These are phyloP conservation scores for Globisporangium radiosum DNA, from an alignment of 352 stramenopile genomes.

Conservation along the genomic window DNA sequence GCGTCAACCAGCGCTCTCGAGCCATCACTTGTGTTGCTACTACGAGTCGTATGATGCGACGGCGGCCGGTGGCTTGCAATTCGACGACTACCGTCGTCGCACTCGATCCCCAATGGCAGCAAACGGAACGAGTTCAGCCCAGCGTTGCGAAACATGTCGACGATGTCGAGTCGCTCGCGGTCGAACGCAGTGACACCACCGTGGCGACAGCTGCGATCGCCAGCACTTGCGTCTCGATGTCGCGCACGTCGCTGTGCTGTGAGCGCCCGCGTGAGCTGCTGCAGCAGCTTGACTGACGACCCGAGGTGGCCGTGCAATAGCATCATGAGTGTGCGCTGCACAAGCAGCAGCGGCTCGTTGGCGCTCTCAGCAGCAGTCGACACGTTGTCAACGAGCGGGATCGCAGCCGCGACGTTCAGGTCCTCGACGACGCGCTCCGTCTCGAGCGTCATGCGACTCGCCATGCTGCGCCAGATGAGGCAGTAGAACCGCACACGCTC, in stretches of 20 bases:
- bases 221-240: too few relatives aligned
- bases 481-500: conserved; percentile 42
- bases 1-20: background rate
- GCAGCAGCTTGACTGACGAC: conserved; percentile 39
- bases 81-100: conserved; percentile 13
- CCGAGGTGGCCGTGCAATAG: conserved; percentile 48
- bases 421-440: conserved; percentile 47
- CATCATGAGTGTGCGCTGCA: conserved; percentile 44
- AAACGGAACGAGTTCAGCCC: conserved; percentile 43
- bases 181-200: background rate
- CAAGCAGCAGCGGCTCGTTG: conserved; percentile 27
- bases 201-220: background rate
- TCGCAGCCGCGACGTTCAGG: conserved; percentile 33
- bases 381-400: conserved; percentile 18
- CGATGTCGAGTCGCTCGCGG: conserved; percentile 16
- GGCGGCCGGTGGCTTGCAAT: background rate
- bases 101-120: conserved; percentile 22
- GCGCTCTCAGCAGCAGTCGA: background rate
- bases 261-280: conserved; percentile 20
- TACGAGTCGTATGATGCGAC: background rate
- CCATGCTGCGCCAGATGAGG: conserved; percentile 43
- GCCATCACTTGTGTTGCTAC: background rate
- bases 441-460: conserved; percentile 34
- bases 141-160: conserved; percentile 41
- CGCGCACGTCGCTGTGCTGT: background rate